Evolutionary conservation across 2,329 filamentous ascomycete species (phyloP).

Genomic region (Venturia carpophila): DNA sequence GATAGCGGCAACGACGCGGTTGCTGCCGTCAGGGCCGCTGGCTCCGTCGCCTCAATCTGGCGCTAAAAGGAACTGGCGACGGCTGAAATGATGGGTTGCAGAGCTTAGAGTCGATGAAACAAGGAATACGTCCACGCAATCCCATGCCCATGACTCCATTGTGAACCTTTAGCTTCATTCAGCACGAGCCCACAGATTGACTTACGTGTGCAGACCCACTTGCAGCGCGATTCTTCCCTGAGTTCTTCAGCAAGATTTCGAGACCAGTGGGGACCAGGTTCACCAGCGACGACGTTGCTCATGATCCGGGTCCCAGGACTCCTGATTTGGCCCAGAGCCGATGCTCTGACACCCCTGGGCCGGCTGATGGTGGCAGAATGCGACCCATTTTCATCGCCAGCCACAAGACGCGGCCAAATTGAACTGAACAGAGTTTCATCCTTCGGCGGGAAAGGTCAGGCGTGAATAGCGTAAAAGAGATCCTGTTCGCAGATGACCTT

Average conservation of each 20-base stretch:
- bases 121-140: too few relatives aligned
- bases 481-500: not conserved
- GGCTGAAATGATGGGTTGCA: not conserved
- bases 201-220: slow-evolving; percentile 6
- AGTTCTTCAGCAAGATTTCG: not conserved
- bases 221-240: not conserved
- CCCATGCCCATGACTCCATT: not conserved
- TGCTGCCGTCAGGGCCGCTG: not conserved
- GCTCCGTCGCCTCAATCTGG: not conserved
- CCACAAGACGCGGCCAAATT: not conserved
- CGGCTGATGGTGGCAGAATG: not conserved
- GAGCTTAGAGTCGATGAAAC: not conserved
- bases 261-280: not conserved
- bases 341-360: not conserved
- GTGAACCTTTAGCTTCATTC: not conserved
- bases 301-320: not conserved
- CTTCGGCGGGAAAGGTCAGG: not conserved
- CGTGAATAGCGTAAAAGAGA: not conserved
- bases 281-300: not conserved
- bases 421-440: not conserved
- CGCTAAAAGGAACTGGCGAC: not conserved
- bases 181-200: not conserved
- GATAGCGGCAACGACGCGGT: not conserved
- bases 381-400: not conserved
- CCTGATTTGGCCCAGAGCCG: not conserved